Evolutionary conservation across 2,329 filamentous ascomycete genomes (phyloP).

Genomic region (Aotearoamyces nothofagi): DNA sequence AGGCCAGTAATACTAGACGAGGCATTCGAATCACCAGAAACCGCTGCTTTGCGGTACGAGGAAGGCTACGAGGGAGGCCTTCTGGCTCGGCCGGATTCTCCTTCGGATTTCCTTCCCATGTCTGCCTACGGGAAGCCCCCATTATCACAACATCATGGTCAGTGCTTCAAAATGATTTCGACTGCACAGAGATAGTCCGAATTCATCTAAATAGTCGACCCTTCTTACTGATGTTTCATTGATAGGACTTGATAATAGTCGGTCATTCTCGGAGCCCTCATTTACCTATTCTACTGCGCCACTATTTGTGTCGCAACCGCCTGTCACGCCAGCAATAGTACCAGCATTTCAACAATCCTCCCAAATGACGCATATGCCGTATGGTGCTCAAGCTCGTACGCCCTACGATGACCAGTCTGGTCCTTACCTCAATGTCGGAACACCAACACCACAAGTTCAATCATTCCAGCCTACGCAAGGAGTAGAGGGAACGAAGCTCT

Average conservation of each 20-base stretch:
- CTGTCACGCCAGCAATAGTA: slow-evolving; percentile 23
- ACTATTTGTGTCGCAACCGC: slow-evolving; percentile 31
- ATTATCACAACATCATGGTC: slow-evolving; percentile 57
- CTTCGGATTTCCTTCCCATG: slow-evolving; percentile 44
- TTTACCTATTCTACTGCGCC: slow-evolving; percentile 31
- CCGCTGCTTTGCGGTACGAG: slow-evolving; percentile 19
- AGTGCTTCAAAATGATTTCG: slow-evolving; percentile 26
- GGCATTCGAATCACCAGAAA: slow-evolving; percentile 20
- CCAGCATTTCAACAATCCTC: slow-evolving; percentile 14
- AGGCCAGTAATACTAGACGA: slow-evolving; percentile 21
- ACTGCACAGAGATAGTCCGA: slow-evolving; percentile 16
- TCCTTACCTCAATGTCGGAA: slow-evolving; percentile 49
- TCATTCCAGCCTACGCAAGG: slow-evolving; percentile 59
- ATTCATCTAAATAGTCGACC: slow-evolving; percentile 1
- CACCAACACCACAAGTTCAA: slow-evolving; percentile 46
- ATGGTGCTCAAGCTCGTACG: slow-evolving; percentile 30
- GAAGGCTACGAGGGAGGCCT: slow-evolving; percentile 20
- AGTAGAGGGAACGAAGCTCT: slow-evolving; percentile 51
- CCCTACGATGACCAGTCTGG: slow-evolving; percentile 47
- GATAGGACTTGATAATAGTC: slow-evolving; percentile 17
- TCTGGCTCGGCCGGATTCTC: slow-evolving; percentile 18
- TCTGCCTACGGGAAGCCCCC: slow-evolving; percentile 68
- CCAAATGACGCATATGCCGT: slow-evolving; percentile 16
- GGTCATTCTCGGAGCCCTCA: slow-evolving; percentile 24
- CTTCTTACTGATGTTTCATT: neutral